These are phyloP conservation scores for Limnanthes douglasii DNA, from an alignment of 345 rosid genomes.

Conservation along the genomic window DNA sequence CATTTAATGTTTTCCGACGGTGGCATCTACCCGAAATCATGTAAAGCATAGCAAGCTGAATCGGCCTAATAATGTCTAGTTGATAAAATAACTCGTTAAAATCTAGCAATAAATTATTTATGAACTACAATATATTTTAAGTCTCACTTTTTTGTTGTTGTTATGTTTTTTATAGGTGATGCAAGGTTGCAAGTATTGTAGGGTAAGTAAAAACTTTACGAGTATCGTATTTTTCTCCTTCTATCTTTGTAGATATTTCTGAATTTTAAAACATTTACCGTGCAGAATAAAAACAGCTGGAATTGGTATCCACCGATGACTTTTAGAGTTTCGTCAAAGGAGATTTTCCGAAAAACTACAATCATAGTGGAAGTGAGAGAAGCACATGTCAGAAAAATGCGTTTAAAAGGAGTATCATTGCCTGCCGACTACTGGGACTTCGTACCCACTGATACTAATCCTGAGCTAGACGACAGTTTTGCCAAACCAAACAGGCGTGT, in stretches of 20 bases:
- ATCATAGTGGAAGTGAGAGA: constrained; percentile 53
- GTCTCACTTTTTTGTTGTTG: constrained; percentile 1
- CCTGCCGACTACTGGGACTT: constrained; percentile 79
- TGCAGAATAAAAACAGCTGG: constrained; percentile 14
- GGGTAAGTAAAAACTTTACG: constrained; percentile 25
- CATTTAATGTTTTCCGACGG: too few species aligned
- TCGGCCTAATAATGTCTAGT: too few species aligned
- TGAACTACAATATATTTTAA: neutral
- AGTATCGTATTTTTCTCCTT: neutral
- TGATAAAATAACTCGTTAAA: too few species aligned
- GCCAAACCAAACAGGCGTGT: constrained; percentile 34
- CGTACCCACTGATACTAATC: constrained; percentile 35
- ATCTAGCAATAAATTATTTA: too few species aligned
- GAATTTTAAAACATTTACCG: neutral
- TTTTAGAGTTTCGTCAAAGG: constrained; percentile 51
- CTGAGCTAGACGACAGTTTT: constrained; percentile 35
- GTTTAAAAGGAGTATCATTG: constrained; percentile 16
- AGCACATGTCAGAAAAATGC: constrained; percentile 13
- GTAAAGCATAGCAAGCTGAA: too few species aligned
- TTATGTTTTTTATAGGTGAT: constrained; percentile 25
- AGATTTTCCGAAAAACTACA: constrained; percentile 37
- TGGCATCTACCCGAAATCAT: too few species aligned
- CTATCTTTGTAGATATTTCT: neutral
- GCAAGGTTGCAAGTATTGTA: constrained; percentile 66
- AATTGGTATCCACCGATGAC: constrained; percentile 64